These are phyloP conservation scores for Tilletiaria anomala DNA, from an alignment of 1,284 basidiomycete genomes.

Conservation along the genomic window DNA sequence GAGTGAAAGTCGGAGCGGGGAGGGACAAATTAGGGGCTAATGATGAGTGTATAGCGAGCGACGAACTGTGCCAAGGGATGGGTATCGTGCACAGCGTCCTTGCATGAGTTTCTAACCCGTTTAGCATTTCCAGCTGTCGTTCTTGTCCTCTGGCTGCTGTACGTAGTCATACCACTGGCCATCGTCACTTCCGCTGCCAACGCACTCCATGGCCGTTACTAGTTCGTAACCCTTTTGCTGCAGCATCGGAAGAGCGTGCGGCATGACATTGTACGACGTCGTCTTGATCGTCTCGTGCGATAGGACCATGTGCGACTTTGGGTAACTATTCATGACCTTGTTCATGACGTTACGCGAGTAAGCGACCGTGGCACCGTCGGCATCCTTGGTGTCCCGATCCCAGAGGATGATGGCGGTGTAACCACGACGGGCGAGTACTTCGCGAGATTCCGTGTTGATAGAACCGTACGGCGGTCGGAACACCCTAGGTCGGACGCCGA, in stretches of 20 bases:
- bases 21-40: too few relatives aligned
- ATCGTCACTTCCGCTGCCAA: too few relatives aligned
- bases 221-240: neutral
- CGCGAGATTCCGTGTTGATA: neutral
- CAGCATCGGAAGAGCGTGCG: neutral
- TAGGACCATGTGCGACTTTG: neutral
- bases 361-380: neutral
- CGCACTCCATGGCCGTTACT: neutral
- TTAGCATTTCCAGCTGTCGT: too few relatives aligned
- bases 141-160: too few relatives aligned
- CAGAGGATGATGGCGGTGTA: neutral
- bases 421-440: neutral
- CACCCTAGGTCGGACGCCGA: neutral
- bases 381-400: neutral
- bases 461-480: neutral
- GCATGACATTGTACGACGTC: neutral
- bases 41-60: too few relatives aligned
- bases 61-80: too few relatives aligned
- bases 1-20: too few relatives aligned
- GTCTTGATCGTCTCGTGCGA: neutral
- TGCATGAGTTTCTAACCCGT: too few relatives aligned
- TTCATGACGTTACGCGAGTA: neutral
- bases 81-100: too few relatives aligned
- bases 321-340: neutral
- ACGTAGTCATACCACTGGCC: too few relatives aligned